phyloP scores from a whole-genome alignment of 129 eudicot genomes.

The Helichrysum umbraculigerum region DNA sequence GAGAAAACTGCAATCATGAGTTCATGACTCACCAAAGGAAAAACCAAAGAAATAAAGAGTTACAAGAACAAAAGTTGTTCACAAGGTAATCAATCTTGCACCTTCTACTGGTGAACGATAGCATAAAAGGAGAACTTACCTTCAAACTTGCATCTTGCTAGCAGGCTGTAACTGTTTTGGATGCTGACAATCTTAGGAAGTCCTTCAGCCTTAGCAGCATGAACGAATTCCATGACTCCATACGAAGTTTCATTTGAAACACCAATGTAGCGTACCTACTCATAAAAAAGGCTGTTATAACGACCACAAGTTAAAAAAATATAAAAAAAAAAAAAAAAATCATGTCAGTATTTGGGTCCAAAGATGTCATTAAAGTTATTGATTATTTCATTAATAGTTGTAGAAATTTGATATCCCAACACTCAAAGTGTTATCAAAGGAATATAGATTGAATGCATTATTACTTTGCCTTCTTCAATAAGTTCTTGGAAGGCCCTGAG shows the following conservation, averaged over 20 bases:
- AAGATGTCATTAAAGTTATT: background rate
- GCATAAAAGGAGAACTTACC: constrained; percentile 35
- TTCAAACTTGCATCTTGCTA: constrained; percentile 74
- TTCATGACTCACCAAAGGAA: background rate
- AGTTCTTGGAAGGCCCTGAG: constrained; percentile 88
- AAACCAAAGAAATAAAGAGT: background rate
- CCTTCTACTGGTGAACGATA: background rate
- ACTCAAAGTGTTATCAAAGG: background rate
- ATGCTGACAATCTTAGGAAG: constrained; percentile 88
- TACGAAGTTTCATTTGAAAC: constrained; percentile 96
- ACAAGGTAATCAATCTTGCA: background rate
- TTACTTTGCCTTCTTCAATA: constrained; percentile 92
- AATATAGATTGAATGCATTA: constrained; percentile 11
- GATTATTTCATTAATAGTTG: background rate
- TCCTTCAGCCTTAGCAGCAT: constrained; percentile 78
- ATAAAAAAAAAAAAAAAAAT: constrained; percentile 11
- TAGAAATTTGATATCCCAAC: background rate
- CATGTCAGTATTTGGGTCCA: constrained; percentile 1
- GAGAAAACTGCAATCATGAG: background rate
- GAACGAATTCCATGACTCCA: constrained; percentile 89
- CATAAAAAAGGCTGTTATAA: background rate
- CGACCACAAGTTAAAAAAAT: background rate
- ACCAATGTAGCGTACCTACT: constrained; percentile 81
- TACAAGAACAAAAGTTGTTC: background rate
- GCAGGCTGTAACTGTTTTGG: constrained; percentile 80